phyloP scores from a whole-genome alignment of 352 stramenopile species.

The Phytophthora meadii region DNA sequence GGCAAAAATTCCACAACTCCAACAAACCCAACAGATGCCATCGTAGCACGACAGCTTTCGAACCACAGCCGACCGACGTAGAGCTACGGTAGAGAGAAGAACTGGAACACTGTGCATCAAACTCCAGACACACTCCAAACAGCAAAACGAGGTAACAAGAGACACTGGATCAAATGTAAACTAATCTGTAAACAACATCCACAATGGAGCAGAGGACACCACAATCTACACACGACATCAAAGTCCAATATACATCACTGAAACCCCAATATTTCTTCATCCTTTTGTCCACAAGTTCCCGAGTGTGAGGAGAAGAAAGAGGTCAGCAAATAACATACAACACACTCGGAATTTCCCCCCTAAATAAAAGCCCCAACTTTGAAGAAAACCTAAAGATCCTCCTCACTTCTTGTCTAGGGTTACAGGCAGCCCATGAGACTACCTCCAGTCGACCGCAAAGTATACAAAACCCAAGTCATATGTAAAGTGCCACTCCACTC shows the following conservation, averaged over 20 bases:
- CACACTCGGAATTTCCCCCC: constrained; percentile 31
- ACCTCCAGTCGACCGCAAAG: constrained; percentile 41
- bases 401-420: constrained; percentile 60
- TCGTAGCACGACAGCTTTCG: constrained; percentile 1
- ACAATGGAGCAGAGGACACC: constrained; percentile 21
- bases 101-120: constrained; percentile 18
- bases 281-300: constrained; percentile 45
- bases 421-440: constrained; percentile 67
- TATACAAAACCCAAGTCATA: constrained; percentile 20
- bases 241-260: constrained; percentile 41
- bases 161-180: constrained; percentile 12
- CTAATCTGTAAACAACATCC: constrained; percentile 17
- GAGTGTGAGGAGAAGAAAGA: constrained; percentile 75
- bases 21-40: constrained; percentile 8
- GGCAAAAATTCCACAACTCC: constrained; percentile 11
- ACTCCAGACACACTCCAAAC: constrained; percentile 16
- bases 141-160: constrained; percentile 32
- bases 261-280: constrained; percentile 78
- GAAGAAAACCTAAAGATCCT: constrained; percentile 9
- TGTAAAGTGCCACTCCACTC: constrained; percentile 17
- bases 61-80: constrained; percentile 10
- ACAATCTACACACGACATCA: constrained; percentile 13
- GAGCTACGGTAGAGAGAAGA: constrained; percentile 24
- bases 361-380: constrained; percentile 8
- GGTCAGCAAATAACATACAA: constrained; percentile 73